Percentiles rank a stretch among this genome's conserved stretches.
Evolutionary conservation across 2,329 filamentous ascomycete species (phyloP).

Genomic region (Aphanocladium album): DNA sequence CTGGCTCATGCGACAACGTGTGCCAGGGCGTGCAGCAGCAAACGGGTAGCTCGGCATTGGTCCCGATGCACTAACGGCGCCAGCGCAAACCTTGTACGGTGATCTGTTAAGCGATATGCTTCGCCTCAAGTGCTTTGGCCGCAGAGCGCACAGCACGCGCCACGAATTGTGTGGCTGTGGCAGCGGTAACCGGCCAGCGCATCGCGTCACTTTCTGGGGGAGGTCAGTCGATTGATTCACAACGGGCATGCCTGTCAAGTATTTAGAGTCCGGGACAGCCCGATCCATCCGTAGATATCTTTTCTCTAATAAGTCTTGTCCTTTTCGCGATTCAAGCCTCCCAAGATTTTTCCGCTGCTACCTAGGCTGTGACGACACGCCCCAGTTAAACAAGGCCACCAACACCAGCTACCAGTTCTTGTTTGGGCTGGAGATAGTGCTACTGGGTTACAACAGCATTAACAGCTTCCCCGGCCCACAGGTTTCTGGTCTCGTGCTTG

Average conservation of each 20-base stretch:
- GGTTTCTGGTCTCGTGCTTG: background rate
- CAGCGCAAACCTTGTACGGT: slow-evolving; percentile 2
- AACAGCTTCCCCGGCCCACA: no score
- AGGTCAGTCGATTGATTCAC: background rate
- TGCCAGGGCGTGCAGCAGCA: background rate
- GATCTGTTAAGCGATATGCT: background rate
- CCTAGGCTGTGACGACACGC: background rate
- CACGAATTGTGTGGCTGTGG: background rate
- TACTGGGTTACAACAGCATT: no score
- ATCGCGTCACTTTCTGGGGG: background rate
- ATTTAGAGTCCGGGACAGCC: background rate
- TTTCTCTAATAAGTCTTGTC: no score
- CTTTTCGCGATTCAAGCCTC: background rate
- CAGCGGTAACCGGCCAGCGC: no score
- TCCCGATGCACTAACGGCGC: background rate
- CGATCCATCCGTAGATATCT: background rate
- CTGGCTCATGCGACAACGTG: no score
- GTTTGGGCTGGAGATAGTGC: no score
- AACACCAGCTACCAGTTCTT: background rate
- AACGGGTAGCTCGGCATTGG: background rate
- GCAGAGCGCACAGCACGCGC: background rate
- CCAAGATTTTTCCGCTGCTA: background rate
- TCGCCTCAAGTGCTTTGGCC: background rate
- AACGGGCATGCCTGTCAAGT: background rate
- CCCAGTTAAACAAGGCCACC: slow-evolving; percentile 2